A percentile compares a stretch with the other conserved stretches of the same genome.
phyloP scores from a whole-genome alignment of 1,284 basidiomycete species.

The Puccinia polysora region DNA sequence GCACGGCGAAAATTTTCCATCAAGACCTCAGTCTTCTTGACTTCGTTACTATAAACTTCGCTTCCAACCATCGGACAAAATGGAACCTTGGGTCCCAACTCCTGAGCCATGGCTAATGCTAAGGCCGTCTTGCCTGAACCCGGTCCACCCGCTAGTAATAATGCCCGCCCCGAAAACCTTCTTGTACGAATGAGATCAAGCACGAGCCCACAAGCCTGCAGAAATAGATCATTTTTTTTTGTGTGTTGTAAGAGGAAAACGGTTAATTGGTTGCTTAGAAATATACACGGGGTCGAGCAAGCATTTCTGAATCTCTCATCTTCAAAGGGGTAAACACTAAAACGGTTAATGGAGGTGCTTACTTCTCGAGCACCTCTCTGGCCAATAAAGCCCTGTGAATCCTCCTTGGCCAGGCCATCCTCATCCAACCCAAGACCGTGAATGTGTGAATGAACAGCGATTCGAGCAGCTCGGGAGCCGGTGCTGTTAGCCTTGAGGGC shows the following conservation, averaged over 20 bases:
- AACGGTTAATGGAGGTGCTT: too few species aligned
- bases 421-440: conserved; percentile 86
- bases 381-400: conserved; percentile 82
- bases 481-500: conserved; percentile 20
- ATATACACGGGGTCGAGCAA: too few species aligned
- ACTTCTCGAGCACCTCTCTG: conserved; percentile 87
- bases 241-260: too few species aligned
- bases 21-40: conserved; percentile 99
- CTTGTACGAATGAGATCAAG: conserved; percentile 84
- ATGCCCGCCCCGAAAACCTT: conserved; percentile 84
- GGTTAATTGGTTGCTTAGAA: too few species aligned
- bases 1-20: conserved; percentile 91
- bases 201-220: conserved; percentile 78
- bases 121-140: conserved; percentile 94
- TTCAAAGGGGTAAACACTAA: too few species aligned
- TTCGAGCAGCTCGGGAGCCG: conserved; percentile 55
- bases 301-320: background rate
- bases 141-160: conserved; percentile 80
- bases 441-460: conserved; percentile 88
- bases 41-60: conserved; percentile 93
- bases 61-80: conserved; percentile 98
- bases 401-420: conserved; percentile 71
- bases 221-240: too few species aligned
- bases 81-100: conserved; percentile 87
- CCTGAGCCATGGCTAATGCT: conserved; percentile 86